These are phyloP conservation scores for Phytopythium sindhum DNA, from an alignment of 352 stramenopile species.

Conservation along the genomic window DNA sequence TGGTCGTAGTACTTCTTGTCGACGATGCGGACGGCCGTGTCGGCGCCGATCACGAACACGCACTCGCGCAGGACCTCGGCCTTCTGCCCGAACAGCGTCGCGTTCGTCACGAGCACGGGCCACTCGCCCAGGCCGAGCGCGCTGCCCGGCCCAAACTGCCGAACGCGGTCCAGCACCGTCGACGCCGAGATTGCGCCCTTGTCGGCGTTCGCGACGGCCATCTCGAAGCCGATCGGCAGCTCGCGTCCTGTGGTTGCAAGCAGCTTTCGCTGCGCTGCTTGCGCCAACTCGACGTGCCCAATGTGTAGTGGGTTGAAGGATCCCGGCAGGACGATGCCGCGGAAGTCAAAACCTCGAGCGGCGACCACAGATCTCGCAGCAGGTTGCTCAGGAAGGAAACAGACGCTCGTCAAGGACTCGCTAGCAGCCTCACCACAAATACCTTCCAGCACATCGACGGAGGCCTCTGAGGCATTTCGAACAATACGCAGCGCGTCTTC, in stretches of 20 bases:
- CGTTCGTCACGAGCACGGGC: slow-evolving; percentile 77
- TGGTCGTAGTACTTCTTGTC: slow-evolving; percentile 90
- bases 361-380: slow-evolving; percentile 9
- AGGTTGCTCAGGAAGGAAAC: slow-evolving; percentile 32
- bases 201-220: slow-evolving; percentile 76
- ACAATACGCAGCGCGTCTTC: slow-evolving; percentile 26
- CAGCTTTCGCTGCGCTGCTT: slow-evolving; percentile 42
- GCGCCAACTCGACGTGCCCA: slow-evolving; percentile 61
- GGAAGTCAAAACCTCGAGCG: slow-evolving; percentile 40
- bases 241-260: slow-evolving; percentile 20
- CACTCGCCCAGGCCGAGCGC: slow-evolving; percentile 24
- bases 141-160: slow-evolving; percentile 38
- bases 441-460: slow-evolving; percentile 21
- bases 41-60: slow-evolving; percentile 85
- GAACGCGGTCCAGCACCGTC: slow-evolving; percentile 38
- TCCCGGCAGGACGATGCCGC: slow-evolving; percentile 62
- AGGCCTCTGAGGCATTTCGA: not conserved
- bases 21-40: slow-evolving; percentile 85
- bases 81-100: slow-evolving; percentile 81
- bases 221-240: slow-evolving; percentile 63
- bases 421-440: slow-evolving; percentile 20
- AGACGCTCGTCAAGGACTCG: slow-evolving; percentile 32
- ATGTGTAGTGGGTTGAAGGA: slow-evolving; percentile 85
- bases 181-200: slow-evolving; percentile 57
- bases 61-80: slow-evolving; percentile 68